Evolutionary conservation across 192 early-diverging fungal genomes (phyloP), one percentile per base, ranked within the genome.

Genomic region (Chytriomyces sp.): DNA sequence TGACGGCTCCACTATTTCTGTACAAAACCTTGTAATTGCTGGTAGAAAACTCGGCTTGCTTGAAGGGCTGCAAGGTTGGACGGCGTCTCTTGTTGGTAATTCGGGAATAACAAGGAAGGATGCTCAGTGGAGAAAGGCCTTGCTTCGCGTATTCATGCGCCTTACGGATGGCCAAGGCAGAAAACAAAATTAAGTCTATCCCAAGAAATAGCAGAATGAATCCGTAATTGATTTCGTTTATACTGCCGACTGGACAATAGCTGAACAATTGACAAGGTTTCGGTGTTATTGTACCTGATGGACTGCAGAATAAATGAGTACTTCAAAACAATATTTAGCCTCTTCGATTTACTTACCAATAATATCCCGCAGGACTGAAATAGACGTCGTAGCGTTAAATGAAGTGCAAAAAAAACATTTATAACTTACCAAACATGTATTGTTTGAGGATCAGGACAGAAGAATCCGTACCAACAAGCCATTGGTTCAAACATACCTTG

Each of bases 401-500:
- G 44, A 22, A n/a, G 44, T 49, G 14, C 44, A 49, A 49, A 22
- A 49, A 49, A 1, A 2, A 49, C 14, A 22, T 49, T 22, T 22
- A 49, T n/a, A n/a, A n/a, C n/a, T 49, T 49, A 49, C 44, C 44
- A 49, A 49, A 49, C 44, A 3, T n/a, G 37, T 12, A 70, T 56
- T 2, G 72, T 80, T 7, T 70, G 57, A 12, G 74, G 74, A 64
- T 73, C 72, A 5, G 78, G 78, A 40, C 78, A 80, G 39, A 75
- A 80, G 32, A 39, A 80, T 8, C 81, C 81, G n/a, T 8, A 30
- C 52, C 32, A 49, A 41, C 81, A 83, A 12, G 68, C 31, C 30
- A 65, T 74, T 7, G 81, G 81, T 59, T 83, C 81, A 40, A 30
- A 73, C 7, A 54, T 5, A 7, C 77, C 77, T 52, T 78, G 77